Evolutionary conservation across 2,329 filamentous ascomycete genomes (phyloP).

Genomic region (Ophiostoma novo-ulmi): DNA sequence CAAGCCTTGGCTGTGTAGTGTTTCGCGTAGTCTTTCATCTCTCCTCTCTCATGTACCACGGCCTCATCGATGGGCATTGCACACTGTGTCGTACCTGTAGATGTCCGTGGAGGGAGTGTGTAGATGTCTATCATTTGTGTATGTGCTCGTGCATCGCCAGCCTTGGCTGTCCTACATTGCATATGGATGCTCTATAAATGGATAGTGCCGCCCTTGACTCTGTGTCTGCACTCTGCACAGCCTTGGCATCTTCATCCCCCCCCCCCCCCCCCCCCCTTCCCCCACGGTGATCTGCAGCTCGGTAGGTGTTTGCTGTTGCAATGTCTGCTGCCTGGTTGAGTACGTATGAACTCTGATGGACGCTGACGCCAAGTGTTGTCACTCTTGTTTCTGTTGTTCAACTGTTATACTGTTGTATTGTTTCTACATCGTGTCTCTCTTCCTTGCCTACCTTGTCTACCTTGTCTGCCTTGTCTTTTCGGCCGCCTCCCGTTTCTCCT

Average conservation of each 20-base stretch:
- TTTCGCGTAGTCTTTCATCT: neutral
- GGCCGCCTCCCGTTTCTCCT: neutral
- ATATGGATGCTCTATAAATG: neutral
- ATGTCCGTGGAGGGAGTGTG: neutral
- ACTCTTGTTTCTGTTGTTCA: neutral
- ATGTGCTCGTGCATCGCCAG: neutral
- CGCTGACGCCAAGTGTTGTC: neutral
- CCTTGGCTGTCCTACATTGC: constrained; percentile 4
- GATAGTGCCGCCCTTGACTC: neutral
- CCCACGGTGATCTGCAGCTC: neutral
- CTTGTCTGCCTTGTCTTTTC: no score
- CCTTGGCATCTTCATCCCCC: neutral
- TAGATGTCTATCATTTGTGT: neutral
- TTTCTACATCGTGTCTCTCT: neutral
- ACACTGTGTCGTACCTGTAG: constrained; percentile 3
- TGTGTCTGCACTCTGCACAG: neutral
- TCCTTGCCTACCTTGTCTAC: neutral
- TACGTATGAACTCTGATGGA: neutral
- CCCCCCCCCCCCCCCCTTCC: neutral
- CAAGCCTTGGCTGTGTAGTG: constrained; percentile 12
- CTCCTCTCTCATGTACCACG: neutral
- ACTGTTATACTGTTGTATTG: neutral
- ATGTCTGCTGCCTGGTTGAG: neutral
- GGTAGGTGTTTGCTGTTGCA: neutral
- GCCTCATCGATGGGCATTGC: neutral